Conservation (phyloP, 2,329 filamentous ascomycete genomes). For the Fusarium liriodendri region DNA sequence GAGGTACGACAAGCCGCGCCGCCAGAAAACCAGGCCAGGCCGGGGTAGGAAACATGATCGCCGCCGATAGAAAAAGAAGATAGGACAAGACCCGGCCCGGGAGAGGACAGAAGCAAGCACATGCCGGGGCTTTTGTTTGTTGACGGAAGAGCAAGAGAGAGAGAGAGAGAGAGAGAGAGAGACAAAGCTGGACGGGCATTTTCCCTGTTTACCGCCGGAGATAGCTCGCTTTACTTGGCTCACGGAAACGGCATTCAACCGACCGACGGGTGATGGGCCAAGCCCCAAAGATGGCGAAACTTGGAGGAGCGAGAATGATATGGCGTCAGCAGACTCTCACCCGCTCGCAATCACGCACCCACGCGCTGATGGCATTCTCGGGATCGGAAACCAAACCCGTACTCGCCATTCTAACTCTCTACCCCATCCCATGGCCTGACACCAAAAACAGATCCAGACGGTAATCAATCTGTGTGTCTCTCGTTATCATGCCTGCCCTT, state of each 20-base stretch:
- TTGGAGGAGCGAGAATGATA: conserved; percentile 2
- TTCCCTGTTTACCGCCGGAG: background rate
- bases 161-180: too few species aligned
- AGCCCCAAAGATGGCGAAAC: conserved; percentile 32
- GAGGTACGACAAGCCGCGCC: conserved; percentile 22
- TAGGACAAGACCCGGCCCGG: conserved; percentile 22
- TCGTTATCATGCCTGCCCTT: background rate
- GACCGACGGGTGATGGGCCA: background rate
- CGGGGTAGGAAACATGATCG: conserved; percentile 23
- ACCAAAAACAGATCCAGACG: background rate
- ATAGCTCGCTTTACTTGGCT: background rate
- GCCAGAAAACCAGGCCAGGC: background rate
- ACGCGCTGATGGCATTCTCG: conserved; percentile 4
- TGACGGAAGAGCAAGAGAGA: background rate
- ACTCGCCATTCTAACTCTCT: background rate
- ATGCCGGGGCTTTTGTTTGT: background rate
- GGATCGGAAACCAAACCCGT: background rate
- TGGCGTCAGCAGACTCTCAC: conserved; percentile 36
- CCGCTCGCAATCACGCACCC: conserved; percentile 30
- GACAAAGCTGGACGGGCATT: background rate
- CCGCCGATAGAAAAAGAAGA: conserved; percentile 13
- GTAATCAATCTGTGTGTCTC: conserved; percentile 12
- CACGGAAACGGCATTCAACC: background rate
- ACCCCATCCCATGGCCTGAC: background rate
- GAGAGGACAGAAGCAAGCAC: background rate